These are phyloP conservation scores for Parafenestella ontariensis DNA, from an alignment of 2,329 filamentous ascomycete species.

Conservation along the genomic window DNA sequence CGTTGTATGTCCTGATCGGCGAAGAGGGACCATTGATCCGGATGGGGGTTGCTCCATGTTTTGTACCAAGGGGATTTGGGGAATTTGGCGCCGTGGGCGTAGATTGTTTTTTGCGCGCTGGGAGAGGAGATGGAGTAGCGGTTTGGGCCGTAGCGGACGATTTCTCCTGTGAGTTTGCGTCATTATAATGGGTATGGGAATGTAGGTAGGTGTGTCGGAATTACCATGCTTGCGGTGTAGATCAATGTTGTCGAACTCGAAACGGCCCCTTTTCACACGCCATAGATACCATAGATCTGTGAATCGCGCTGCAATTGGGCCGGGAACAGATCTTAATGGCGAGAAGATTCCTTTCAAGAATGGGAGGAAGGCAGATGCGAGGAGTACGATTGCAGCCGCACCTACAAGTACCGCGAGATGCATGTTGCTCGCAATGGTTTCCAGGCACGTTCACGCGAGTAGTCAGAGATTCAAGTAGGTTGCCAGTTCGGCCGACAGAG, in stretches of 20 bases:
- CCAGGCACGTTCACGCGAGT: too few relatives aligned
- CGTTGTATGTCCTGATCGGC: constrained; percentile 46
- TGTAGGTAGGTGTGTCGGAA: neutral
- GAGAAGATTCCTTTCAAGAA: constrained; percentile 8
- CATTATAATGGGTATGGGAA: neutral
- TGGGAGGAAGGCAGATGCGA: constrained; percentile 10
- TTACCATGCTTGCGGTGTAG: constrained; percentile 17
- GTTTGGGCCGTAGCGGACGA: constrained; percentile 16
- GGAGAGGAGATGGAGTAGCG: constrained; percentile 11
- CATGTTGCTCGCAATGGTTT: neutral
- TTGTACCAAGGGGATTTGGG: constrained; percentile 28
- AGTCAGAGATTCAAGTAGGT: too few relatives aligned
- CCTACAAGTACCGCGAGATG: constrained; percentile 3
- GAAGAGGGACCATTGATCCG: constrained; percentile 47
- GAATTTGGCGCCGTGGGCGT: constrained; percentile 27
- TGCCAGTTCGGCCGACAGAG: too few relatives aligned
- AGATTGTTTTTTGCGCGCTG: constrained; percentile 21
- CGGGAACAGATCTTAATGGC: constrained; percentile 13
- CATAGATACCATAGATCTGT: constrained; percentile 21
- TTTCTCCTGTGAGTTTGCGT: constrained; percentile 1
- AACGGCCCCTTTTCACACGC: constrained; percentile 7
- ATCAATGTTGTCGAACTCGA: constrained; percentile 17
- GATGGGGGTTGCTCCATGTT: constrained; percentile 15
- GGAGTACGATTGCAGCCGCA: constrained; percentile 4
- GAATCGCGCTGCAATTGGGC: constrained; percentile 15